phyloP scores from a whole-genome alignment of 2,329 filamentous ascomycete genomes.

The Orbilia brochopaga region DNA sequence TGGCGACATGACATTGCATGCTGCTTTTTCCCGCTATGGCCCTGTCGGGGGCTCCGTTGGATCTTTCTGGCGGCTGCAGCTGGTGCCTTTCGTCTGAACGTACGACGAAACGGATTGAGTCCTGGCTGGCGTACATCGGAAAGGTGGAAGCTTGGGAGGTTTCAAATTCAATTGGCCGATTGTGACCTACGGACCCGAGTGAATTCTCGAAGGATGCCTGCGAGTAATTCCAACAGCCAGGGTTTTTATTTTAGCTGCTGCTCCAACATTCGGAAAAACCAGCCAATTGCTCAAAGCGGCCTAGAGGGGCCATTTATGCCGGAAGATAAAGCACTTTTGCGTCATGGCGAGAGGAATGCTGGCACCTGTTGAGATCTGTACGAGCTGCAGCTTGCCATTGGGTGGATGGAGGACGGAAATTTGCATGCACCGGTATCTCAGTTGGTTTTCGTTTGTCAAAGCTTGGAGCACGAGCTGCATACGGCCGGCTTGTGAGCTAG shows the following conservation, averaged over 20 bases:
- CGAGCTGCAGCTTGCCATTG: conserved; percentile 40
- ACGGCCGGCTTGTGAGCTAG: no score
- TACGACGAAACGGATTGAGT: conserved; percentile 37
- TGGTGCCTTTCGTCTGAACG: conserved; percentile 27
- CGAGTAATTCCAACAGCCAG: conserved; percentile 47
- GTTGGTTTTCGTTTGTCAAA: conserved; percentile 14
- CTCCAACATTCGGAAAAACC: conserved; percentile 50
- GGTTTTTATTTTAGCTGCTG: conserved; percentile 50
- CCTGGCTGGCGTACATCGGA: conserved; percentile 27
- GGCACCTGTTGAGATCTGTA: conserved; percentile 40
- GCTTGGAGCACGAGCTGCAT: no score
- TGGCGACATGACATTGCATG: conserved; percentile 19
- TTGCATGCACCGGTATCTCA: not conserved
- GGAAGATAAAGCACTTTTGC: conserved; percentile 48
- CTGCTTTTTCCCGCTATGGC: conserved; percentile 36
- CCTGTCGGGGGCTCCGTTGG: conserved; percentile 12
- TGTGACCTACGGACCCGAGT: conserved; percentile 28
- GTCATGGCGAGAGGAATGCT: conserved; percentile 36
- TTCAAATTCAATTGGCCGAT: conserved; percentile 10
- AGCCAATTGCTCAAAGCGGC: conserved; percentile 44
- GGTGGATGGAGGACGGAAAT: conserved; percentile 1
- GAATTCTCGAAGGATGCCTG: conserved; percentile 48
- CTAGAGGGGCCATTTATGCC: conserved; percentile 27
- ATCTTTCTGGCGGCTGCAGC: conserved; percentile 18
- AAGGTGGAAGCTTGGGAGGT: conserved; percentile 38